Evolutionary conservation across 129 eudicot genomes (phyloP).

Genomic region (sunflower (Helianthus annuus)): HanXRQr2.0-SUNRISE NC_035446.2:106950671-106951170

Average conservation of each 20-base stretch:
- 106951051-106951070: slow-evolving; percentile 43
- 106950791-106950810: slow-evolving; percentile 38
- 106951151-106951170: slow-evolving; percentile 48
- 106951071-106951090: slow-evolving; percentile 47
- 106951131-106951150: slow-evolving; percentile 49
- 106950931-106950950: slow-evolving; percentile 48
- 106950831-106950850: slow-evolving; percentile 41
- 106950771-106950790: slow-evolving; percentile 34
- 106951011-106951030: slow-evolving; percentile 46
- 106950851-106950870: slow-evolving; percentile 33
- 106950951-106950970: slow-evolving; percentile 51
- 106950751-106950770: slow-evolving; percentile 38
- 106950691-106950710: slow-evolving; percentile 23
- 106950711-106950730: slow-evolving; percentile 39
- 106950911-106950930: slow-evolving; percentile 44
- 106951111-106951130: slow-evolving; percentile 48
- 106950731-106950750: slow-evolving; percentile 46
- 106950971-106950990: slow-evolving; percentile 56
- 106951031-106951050: slow-evolving; percentile 50
- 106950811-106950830: slow-evolving; percentile 41
- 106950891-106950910: slow-evolving; percentile 39
- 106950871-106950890: slow-evolving; percentile 37
- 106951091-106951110: slow-evolving; percentile 46
- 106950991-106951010: slow-evolving; percentile 47
- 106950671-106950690: slow-evolving; percentile 8